phyloP scores from a whole-genome alignment of 2,329 filamentous ascomycete species.

The Dactylellina leptospora region DNA sequence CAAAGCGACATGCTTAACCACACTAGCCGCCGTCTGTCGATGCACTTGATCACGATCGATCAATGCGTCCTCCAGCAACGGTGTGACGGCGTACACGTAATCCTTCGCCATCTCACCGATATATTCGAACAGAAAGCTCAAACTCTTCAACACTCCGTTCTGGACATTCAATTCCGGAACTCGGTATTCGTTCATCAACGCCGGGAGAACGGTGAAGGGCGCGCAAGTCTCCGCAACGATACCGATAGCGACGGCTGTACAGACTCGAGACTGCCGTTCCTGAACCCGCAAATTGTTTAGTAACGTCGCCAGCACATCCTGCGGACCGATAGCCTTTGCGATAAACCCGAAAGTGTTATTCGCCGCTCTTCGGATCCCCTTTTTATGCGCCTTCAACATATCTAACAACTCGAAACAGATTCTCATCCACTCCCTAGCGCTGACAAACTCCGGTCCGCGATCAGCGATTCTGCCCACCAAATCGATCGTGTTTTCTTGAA shows the following conservation, averaged over 20 bases:
- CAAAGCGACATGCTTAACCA: slow-evolving; percentile 96
- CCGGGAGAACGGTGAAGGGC: slow-evolving; percentile 97
- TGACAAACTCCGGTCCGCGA: slow-evolving; percentile 93
- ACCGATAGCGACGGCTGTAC: slow-evolving; percentile 96
- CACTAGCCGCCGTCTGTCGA: slow-evolving; percentile 91
- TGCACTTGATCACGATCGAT: slow-evolving; percentile 99
- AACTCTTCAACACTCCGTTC: slow-evolving; percentile 95
- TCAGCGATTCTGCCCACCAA: slow-evolving; percentile 97
- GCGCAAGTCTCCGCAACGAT: slow-evolving; percentile 99
- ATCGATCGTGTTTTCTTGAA: slow-evolving; percentile 98
- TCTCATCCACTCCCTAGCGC: slow-evolving; percentile 98
- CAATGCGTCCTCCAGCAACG: slow-evolving; percentile 92
- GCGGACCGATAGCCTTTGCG: slow-evolving; percentile 96
- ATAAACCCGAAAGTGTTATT: slow-evolving; percentile 99
- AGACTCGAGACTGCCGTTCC: slow-evolving; percentile 96
- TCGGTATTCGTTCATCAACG: slow-evolving; percentile 98
- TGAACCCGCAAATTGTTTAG: slow-evolving; percentile 97
- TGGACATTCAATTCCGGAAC: slow-evolving; percentile 98
- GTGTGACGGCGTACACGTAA: slow-evolving; percentile 97
- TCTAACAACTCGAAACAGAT: slow-evolving; percentile 99
- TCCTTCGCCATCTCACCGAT: slow-evolving; percentile 99
- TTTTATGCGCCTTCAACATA: slow-evolving; percentile 99
- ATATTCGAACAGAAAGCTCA: slow-evolving; percentile 98
- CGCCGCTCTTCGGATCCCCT: slow-evolving; percentile 95
- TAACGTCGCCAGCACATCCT: slow-evolving; percentile 93